A percentile compares a stretch with the other conserved stretches of the same genome.
These are phyloP conservation scores for Chalciporus chontae DNA, from an alignment of 768 basidiomycete genomes.

Conservation along the genomic window DNA sequence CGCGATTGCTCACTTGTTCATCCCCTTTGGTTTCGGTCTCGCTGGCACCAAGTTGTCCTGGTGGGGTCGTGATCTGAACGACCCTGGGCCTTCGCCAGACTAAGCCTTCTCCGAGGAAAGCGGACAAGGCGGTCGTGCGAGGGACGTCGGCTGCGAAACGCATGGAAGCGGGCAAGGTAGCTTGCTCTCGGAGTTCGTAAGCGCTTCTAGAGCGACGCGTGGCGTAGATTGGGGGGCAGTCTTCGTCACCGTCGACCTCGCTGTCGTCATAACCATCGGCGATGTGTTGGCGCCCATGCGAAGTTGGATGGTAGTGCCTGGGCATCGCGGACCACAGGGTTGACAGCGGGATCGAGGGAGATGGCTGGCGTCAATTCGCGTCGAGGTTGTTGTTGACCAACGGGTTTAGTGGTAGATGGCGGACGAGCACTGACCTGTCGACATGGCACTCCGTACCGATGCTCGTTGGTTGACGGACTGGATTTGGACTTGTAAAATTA, in stretches of 20 bases:
- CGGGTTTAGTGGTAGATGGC: too few relatives aligned
- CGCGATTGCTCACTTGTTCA: conserved; percentile 54
- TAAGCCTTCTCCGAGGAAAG: conserved; percentile 24
- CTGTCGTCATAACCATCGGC: background rate
- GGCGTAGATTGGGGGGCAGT: conserved; percentile 12
- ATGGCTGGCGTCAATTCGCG: background rate
- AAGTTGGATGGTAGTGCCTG: conserved; percentile 3
- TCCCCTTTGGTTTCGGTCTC: conserved; percentile 81
- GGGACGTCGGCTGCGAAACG: conserved; percentile 11
- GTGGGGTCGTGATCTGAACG: conserved; percentile 56
- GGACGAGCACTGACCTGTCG: too few relatives aligned
- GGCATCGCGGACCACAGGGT: background rate
- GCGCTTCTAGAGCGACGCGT: conserved; percentile 22
- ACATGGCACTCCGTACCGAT: background rate
- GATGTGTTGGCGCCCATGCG: background rate
- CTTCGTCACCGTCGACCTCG: conserved; percentile 8
- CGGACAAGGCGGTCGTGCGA: conserved; percentile 19
- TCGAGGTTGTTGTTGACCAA: background rate
- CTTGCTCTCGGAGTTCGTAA: conserved; percentile 16
- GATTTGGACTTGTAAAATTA: too few relatives aligned
- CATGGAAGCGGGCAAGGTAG: background rate
- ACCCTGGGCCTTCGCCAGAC: conserved; percentile 38
- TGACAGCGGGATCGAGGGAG: background rate
- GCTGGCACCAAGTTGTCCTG: conserved; percentile 57
- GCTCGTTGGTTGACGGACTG: too few relatives aligned